Conservation (phyloP, 371 early-diverging fungal genomes). For the Coemansia linderi region DNA sequence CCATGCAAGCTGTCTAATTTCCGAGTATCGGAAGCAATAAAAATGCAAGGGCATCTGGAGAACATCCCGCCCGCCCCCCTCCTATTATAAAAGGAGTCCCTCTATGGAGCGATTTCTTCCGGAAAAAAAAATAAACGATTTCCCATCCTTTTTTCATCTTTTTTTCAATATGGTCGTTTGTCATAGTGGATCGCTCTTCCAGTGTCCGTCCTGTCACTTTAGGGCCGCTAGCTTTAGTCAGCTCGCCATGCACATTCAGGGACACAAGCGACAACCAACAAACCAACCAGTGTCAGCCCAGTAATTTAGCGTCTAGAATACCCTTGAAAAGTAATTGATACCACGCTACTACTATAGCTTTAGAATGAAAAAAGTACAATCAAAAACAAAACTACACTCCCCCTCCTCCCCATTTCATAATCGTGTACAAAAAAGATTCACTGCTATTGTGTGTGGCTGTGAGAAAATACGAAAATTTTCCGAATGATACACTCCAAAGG, state of each 20-base stretch:
- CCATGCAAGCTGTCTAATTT: constrained; percentile 3
- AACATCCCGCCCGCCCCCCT: background rate
- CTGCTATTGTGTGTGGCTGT: background rate
- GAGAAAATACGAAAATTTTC: background rate
- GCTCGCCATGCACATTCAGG: constrained; percentile 17
- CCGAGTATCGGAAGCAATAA: constrained; percentile 7
- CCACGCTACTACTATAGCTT: background rate
- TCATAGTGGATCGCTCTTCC: constrained; percentile 11
- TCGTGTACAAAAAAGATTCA: no score
- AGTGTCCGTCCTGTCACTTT: constrained; percentile 15
- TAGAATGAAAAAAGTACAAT: background rate
- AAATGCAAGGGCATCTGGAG: background rate
- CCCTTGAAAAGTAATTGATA: background rate
- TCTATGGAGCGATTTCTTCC: background rate
- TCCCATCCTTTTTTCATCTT: background rate
- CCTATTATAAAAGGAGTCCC: background rate
- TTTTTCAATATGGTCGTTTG: background rate
- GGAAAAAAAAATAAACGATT: background rate
- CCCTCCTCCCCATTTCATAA: no score
- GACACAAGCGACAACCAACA: constrained; percentile 11
- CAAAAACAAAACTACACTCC: no score
- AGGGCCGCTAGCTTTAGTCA: constrained; percentile 16
- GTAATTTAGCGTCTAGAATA: background rate
- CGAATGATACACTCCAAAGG: background rate
- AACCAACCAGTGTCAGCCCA: background rate